These are phyloP conservation scores for Ogataea paradorogensis DNA, from an alignment of 805 yeast species.

Conservation along the genomic window DNA sequence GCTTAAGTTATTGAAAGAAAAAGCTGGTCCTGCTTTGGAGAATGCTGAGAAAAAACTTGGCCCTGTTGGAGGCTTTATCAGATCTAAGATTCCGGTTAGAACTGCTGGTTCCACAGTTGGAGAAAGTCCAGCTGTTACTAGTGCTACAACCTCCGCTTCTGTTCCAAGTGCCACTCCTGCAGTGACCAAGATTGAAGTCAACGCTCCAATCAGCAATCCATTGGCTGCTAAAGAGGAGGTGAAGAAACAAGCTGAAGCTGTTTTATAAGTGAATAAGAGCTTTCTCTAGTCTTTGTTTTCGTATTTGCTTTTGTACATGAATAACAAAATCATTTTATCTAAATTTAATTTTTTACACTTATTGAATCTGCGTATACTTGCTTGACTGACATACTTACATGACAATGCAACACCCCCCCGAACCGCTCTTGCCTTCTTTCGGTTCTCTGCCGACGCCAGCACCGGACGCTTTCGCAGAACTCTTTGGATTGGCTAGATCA, in stretches of 20 bases:
- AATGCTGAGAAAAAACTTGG: conserved; percentile 58
- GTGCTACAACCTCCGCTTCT: conserved; percentile 11
- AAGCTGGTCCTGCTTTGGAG: conserved; percentile 56
- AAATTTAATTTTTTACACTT: neutral
- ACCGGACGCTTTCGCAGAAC: conserved; percentile 9
- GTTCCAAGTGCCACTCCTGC: conserved; percentile 5
- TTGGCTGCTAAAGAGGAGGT: conserved; percentile 4
- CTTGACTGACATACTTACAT: conserved; percentile 20
- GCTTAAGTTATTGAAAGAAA: conserved; percentile 37
- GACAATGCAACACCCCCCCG: conserved; percentile 36
- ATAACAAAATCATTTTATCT: neutral
- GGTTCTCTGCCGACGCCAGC: conserved; percentile 16
- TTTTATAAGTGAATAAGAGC: conserved; percentile 6
- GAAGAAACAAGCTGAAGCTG: conserved; percentile 12
- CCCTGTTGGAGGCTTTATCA: conserved; percentile 61
- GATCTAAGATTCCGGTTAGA: conserved; percentile 57
- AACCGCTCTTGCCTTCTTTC: conserved; percentile 10
- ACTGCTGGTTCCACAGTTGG: conserved; percentile 72
- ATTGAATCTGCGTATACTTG: neutral
- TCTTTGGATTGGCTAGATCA: conserved; percentile 1
- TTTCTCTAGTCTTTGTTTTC: neutral
- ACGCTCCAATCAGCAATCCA: conserved; percentile 12
- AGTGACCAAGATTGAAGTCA: conserved; percentile 6
- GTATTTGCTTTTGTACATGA: conserved; percentile 5
- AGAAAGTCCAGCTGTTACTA: conserved; percentile 15